Base-by-base conservation (phyloP, 2,329 filamentous ascomycete species). In the Aureobasidium sp. region DNA sequence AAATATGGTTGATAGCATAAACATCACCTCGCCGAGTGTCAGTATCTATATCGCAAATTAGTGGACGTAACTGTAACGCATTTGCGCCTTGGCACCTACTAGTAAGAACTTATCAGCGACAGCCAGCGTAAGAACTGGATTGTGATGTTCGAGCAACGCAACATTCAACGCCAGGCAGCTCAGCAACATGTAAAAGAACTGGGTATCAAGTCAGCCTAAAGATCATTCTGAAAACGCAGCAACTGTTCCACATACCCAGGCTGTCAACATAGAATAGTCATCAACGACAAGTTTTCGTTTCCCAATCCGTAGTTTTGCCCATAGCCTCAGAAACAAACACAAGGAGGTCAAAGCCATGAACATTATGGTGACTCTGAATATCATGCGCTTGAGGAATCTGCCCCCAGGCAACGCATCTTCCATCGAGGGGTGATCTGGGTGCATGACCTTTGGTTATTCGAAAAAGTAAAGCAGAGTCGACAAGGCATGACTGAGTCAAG, bases 1-100 rank as follows among this genome's bases (percentile, higher is more conserved):
- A 15, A 73, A 64, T 63, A 76, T 73, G 64, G 76, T 74, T 0
- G 75, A 71, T 8, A 73, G 61, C 42, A 77, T 65, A 64, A 79
- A 79, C 1, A 74, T 68, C 5, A 27, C 55, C 48, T 59, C 55
- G 32, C 55, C 55, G 20, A 59, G 39, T 9, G 42, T 39, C 23
- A 59, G 32, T 48, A 36, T 12, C 55, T 59, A 26, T 4, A 37
- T 9, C 20, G 17, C 15, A n/a, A 20, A 7, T 27, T 13, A 51
- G 48, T 20, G n/a, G 9, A 7, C 32, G 10, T 3, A 23, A 5
- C 5, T 20, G 4, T n/a, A 34, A 32, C 23, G 32, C 7, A 13
- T 29, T 13, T 10, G 48, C 4, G 2, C 13, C 3, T 7, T 34
- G n/a, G 48, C n/a, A 57, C 55, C 20, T 48, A 59, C 55, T 20